Evolutionary conservation across 148 eudicot species (phyloP).

Genomic region (Talinum fruticosum): DNA sequence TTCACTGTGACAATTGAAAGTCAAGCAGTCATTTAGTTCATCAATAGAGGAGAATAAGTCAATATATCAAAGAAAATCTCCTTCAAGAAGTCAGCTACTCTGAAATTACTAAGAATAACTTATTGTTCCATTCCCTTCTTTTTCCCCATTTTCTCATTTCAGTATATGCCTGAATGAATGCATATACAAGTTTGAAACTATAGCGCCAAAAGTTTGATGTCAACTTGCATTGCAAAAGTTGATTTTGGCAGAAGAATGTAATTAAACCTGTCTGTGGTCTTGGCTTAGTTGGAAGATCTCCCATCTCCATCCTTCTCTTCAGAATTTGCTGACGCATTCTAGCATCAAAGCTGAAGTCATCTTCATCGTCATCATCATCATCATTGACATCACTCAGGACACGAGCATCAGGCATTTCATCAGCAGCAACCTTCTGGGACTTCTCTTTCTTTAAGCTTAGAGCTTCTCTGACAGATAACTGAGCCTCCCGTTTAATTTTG

Average conservation of each 20-base stretch:
- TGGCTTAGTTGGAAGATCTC: slow-evolving; percentile 57
- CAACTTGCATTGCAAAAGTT: neutral
- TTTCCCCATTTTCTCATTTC: too few species aligned
- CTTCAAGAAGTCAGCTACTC: neutral
- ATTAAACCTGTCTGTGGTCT: slow-evolving; percentile 48
- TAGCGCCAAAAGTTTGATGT: neutral
- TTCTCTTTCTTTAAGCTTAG: slow-evolving; percentile 65
- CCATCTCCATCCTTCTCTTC: slow-evolving; percentile 63
- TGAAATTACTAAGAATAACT: neutral
- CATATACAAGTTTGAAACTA: slow-evolving; percentile 10
- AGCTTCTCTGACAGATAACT: slow-evolving; percentile 73
- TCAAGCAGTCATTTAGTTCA: too few species aligned
- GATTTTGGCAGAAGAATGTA: neutral
- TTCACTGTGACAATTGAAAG: neutral
- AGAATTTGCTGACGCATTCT: slow-evolving; percentile 89
- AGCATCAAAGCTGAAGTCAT: slow-evolving; percentile 76
- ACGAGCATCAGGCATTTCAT: slow-evolving; percentile 36
- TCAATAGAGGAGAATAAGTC: neutral
- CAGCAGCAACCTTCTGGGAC: slow-evolving; percentile 35
- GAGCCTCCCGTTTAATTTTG: slow-evolving; percentile 46
- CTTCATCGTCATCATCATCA: slow-evolving; percentile 49
- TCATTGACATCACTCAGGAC: slow-evolving; percentile 41
- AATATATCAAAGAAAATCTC: neutral
- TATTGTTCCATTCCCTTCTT: neutral
- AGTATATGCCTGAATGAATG: too few species aligned